Conservation (phyloP, 2,329 filamentous ascomycete species). For the Phoma sp. region DNA sequence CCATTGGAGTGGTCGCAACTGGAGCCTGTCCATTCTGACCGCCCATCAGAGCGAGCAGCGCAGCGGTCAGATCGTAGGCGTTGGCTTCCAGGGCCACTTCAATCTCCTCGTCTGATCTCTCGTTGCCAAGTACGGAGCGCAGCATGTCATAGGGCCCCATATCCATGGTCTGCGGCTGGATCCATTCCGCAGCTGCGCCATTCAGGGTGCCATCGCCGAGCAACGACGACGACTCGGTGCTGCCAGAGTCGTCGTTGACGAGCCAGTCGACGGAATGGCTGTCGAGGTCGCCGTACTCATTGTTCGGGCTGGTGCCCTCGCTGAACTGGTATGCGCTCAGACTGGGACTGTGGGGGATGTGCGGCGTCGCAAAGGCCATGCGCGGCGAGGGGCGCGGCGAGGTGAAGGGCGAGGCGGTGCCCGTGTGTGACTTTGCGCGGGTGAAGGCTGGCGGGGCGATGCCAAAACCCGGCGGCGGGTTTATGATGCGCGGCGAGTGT, state of each 20-base stretch:
- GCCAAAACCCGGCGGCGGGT: constrained; percentile 79
- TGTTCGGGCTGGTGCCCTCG: constrained; percentile 72
- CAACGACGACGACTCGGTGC: constrained; percentile 77
- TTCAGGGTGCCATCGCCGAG: constrained; percentile 74
- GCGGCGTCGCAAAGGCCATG: constrained; percentile 85
- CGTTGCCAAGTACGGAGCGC: constrained; percentile 88
- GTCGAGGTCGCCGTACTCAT: constrained; percentile 89
- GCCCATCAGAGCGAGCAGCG: constrained; percentile 88
- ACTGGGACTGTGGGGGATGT: constrained; percentile 91
- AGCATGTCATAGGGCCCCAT: constrained; percentile 99
- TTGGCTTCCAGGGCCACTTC: constrained; percentile 87
- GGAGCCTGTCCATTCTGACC: constrained; percentile 61
- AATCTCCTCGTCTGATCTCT: constrained; percentile 91
- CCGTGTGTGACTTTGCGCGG: constrained; percentile 70
- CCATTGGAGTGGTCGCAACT: constrained; percentile 52
- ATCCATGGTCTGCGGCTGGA: constrained; percentile 72
- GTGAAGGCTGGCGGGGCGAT: constrained; percentile 75
- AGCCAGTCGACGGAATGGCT: constrained; percentile 97
- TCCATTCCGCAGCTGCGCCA: constrained; percentile 80
- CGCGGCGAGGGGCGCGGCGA: constrained; percentile 92
- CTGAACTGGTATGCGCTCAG: constrained; percentile 96
- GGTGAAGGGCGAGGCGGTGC: constrained; percentile 83
- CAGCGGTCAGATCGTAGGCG: constrained; percentile 91
- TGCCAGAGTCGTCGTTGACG: constrained; percentile 82
- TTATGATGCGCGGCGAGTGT: constrained; percentile 80